phyloP scores from a whole-genome alignment of 345 rosid species.

The Excoecaria cochinchinensis region DNA sequence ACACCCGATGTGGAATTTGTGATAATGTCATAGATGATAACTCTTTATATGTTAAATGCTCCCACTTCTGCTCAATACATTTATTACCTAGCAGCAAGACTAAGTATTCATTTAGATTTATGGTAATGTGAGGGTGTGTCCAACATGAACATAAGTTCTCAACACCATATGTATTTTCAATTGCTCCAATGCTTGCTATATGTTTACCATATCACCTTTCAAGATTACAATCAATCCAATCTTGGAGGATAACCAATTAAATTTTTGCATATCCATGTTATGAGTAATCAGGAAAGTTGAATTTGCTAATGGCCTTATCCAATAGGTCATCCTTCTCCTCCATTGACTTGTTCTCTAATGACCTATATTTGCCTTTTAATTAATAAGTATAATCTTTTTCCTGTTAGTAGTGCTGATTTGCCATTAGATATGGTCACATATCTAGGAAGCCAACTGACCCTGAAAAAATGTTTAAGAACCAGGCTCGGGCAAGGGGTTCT shows the following conservation, averaged over 20 bases:
- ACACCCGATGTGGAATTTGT: too few species aligned
- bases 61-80: neutral
- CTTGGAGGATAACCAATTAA: neutral
- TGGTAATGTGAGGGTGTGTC: neutral
- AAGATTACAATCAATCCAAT: neutral
- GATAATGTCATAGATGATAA: neutral
- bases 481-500: too few species aligned
- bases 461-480: too few species aligned
- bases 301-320: neutral
- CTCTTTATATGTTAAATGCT: neutral
- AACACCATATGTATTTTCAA: too few species aligned
- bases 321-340: neutral
- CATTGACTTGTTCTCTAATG: neutral
- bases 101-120: neutral
- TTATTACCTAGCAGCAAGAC: neutral
- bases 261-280: neutral
- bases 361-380: neutral
- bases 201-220: neutral
- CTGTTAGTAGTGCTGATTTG: neutral
- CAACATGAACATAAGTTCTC: neutral
- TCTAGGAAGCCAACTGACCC: too few species aligned
- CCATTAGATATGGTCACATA: too few species aligned
- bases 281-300: neutral
- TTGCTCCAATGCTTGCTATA: too few species aligned
- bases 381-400: neutral